Conservation (phyloP, 2,329 filamentous ascomycete species). For the Didymella exigua region DNA sequence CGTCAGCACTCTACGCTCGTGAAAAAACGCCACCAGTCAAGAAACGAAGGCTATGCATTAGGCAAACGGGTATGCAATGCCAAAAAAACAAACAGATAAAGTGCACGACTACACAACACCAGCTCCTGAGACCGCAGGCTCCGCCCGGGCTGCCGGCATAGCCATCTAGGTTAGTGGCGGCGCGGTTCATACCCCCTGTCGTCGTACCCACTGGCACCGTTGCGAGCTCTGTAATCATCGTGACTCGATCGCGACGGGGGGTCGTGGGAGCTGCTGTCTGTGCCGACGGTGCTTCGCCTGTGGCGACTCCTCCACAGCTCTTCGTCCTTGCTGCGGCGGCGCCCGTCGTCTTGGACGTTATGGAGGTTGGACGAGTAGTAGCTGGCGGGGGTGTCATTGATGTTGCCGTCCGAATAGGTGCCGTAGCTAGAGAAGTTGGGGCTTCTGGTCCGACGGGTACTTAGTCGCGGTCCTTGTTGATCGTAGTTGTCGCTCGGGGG, state of each 20-base stretch:
- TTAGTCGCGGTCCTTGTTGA: conserved; percentile 32
- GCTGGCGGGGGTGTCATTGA: conserved; percentile 38
- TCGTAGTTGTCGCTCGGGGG: conserved; percentile 26
- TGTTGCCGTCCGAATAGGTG: conserved; percentile 41
- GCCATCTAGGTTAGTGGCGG: conserved; percentile 28
- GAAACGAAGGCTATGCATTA: not conserved
- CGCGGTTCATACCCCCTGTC: conserved; percentile 39
- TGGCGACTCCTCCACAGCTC: conserved; percentile 37
- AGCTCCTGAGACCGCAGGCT: too few species aligned
- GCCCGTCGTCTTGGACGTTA: conserved; percentile 40
- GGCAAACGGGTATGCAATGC: conserved; percentile 1
- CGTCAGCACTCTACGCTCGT: not conserved
- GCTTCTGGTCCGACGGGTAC: conserved; percentile 41
- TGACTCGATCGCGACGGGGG: conserved; percentile 38
- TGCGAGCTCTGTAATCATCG: conserved; percentile 38
- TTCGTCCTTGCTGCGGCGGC: conserved; percentile 38
- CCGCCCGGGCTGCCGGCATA: too few species aligned
- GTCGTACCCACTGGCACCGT: conserved; percentile 37
- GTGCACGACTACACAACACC: not conserved
- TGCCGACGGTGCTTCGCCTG: conserved; percentile 32
- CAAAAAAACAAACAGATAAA: not conserved
- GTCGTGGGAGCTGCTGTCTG: conserved; percentile 35
- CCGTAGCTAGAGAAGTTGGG: conserved; percentile 45
- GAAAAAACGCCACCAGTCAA: not conserved
- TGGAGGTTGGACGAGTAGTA: conserved; percentile 44